Percentiles rank a stretch among this genome's conserved stretches.
These are phyloP conservation scores for Rhodotorula kratochvilovae DNA, from an alignment of 768 basidiomycete species.

Conservation along the genomic window DNA sequence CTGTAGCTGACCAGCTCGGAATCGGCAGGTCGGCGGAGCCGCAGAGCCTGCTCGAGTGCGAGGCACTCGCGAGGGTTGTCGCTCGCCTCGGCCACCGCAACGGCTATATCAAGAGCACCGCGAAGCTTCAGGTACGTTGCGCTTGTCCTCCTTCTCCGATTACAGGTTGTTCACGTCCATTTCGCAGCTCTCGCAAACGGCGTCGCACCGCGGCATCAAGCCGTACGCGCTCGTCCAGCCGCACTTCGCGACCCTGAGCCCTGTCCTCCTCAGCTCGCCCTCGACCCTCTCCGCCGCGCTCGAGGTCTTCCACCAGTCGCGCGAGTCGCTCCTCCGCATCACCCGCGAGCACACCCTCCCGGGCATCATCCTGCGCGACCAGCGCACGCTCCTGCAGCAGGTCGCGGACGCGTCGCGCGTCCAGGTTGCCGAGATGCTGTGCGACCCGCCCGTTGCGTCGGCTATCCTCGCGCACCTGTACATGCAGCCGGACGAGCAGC, in stretches of 20 bases:
- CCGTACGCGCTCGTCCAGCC: conserved; percentile 67
- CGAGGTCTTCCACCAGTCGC: conserved; percentile 60
- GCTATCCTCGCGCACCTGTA: conserved; percentile 64
- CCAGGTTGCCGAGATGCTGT: conserved; percentile 54
- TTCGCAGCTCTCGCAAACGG: conserved; percentile 25
- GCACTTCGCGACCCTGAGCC: conserved; percentile 63
- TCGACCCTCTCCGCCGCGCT: conserved; percentile 62
- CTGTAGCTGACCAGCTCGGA: neutral
- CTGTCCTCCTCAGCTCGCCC: conserved; percentile 61
- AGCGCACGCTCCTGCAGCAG: conserved; percentile 58
- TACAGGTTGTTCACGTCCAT: neutral
- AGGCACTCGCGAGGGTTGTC: conserved; percentile 45
- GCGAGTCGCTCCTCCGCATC: conserved; percentile 59
- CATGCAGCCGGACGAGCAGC: conserved; percentile 45
- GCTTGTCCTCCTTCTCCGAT: neutral
- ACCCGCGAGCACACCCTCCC: conserved; percentile 67
- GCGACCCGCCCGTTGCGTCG: conserved; percentile 53
- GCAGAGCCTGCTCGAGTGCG: conserved; percentile 30
- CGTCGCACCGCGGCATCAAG: conserved; percentile 50
- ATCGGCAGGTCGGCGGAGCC: conserved; percentile 17
- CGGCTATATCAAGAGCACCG: conserved; percentile 64
- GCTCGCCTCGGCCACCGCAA: conserved; percentile 65
- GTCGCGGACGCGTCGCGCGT: conserved; percentile 58
- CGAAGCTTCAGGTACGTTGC: conserved; percentile 55
- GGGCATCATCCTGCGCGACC: conserved; percentile 61